Conservation (phyloP, 2,329 filamentous ascomycete genomes). For the Geoglossum cookeanum region DNA sequence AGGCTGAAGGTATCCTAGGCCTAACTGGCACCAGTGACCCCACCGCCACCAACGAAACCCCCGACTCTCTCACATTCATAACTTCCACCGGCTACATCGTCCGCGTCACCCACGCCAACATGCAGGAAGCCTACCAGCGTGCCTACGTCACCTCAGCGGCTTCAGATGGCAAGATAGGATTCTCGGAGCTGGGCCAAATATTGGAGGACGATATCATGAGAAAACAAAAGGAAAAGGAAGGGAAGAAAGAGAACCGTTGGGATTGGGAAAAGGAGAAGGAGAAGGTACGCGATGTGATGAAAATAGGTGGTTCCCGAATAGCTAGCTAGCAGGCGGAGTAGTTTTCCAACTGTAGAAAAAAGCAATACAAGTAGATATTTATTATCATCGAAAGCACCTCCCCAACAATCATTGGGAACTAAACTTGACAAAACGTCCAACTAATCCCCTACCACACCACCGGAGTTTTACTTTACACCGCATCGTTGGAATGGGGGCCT, state of each 20-base stretch:
- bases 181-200: not conserved
- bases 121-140: not conserved
- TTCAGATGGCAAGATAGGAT: not conserved
- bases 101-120: not conserved
- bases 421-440: too few relatives aligned
- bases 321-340: not conserved
- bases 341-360: too few relatives aligned
- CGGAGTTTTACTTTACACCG: too few relatives aligned
- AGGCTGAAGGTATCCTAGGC: slow-evolving; percentile 1
- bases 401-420: too few relatives aligned
- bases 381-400: too few relatives aligned
- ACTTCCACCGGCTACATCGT: not conserved
- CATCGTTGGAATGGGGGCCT: too few relatives aligned
- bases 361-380: too few relatives aligned
- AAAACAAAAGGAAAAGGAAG: not conserved
- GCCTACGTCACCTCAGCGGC: not conserved
- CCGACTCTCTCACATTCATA: not conserved
- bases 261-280: too few relatives aligned
- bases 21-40: not conserved
- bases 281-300: not conserved
- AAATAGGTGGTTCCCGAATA: too few relatives aligned
- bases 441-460: too few relatives aligned
- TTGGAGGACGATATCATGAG: not conserved
- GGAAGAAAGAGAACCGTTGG: not conserved
- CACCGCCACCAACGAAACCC: not conserved